Conservation (phyloP, 2,329 filamentous ascomycete genomes). For the Phialophora verrucosa region DNA sequence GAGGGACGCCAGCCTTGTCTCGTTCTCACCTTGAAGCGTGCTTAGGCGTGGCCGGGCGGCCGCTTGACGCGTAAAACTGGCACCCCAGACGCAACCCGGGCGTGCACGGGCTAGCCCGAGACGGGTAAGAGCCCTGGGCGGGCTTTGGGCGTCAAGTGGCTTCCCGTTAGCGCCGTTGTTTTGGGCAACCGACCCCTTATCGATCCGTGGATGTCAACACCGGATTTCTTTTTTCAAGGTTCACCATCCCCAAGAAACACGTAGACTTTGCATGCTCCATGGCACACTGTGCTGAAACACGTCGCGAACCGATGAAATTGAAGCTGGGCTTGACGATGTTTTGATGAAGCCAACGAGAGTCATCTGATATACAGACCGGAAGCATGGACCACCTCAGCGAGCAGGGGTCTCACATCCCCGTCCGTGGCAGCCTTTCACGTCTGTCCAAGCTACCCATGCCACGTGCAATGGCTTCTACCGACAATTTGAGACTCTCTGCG, state of each 20-base stretch:
- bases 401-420: constrained; percentile 27
- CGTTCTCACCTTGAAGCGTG: background rate
- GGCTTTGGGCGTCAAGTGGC: background rate
- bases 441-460: constrained; percentile 38
- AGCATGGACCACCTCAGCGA: constrained; percentile 34
- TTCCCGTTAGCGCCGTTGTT: constrained; percentile 15
- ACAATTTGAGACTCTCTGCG: constrained; percentile 31
- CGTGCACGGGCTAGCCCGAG: background rate
- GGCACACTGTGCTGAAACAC: background rate
- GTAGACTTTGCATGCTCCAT: background rate
- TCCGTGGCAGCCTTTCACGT: constrained; percentile 33
- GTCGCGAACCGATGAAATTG: constrained; percentile 16
- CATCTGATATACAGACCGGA: constrained; percentile 3
- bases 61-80: constrained; percentile 16
- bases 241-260: constrained; percentile 3
- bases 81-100: background rate
- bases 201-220: constrained; percentile 19
- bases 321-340: background rate
- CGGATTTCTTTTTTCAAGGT: constrained; percentile 9
- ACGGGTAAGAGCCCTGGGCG: background rate
- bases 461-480: constrained; percentile 35
- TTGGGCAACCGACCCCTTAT: constrained; percentile 12
- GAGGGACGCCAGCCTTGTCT: background rate
- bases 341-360: background rate
- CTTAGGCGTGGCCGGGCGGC: background rate